phyloP scores from a whole-genome alignment of 768 basidiomycete genomes.

The Kwoniella sp. region DNA sequence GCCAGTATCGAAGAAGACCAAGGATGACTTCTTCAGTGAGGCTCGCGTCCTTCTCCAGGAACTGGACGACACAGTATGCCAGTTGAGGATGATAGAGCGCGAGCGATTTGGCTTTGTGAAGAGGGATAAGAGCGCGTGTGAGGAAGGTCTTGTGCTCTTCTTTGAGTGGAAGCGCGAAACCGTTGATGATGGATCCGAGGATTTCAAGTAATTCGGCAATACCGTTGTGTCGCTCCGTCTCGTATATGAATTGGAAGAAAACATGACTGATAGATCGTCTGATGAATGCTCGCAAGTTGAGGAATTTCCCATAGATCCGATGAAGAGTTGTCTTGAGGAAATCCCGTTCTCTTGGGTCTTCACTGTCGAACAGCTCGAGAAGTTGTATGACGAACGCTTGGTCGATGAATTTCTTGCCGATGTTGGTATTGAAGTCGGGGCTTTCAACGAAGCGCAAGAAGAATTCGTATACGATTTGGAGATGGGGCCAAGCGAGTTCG shows the following conservation, averaged over 20 bases:
- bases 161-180: conserved; percentile 95
- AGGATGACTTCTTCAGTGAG: conserved; percentile 94
- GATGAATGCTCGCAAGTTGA: conserved; percentile 97
- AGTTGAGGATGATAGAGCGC: conserved; percentile 98
- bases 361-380: conserved; percentile 96
- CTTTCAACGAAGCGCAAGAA: conserved; percentile 98
- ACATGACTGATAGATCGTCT: conserved; percentile 99
- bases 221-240: conserved; percentile 97
- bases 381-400: conserved; percentile 87
- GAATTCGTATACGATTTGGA: conserved; percentile 99
- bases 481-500: conserved; percentile 98
- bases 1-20: conserved; percentile 96
- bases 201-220: conserved; percentile 98
- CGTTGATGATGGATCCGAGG: conserved; percentile 98
- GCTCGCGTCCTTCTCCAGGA: conserved; percentile 90
- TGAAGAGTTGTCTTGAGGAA: conserved; percentile 99
- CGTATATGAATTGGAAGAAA: conserved; percentile 98
- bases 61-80: conserved; percentile 98
- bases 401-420: conserved; percentile 96
- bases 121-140: conserved; percentile 85
- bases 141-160: conserved; percentile 99
- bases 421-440: conserved; percentile 95
- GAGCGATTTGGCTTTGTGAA: conserved; percentile 98
- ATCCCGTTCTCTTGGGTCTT: conserved; percentile 97
- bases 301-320: conserved; percentile 98